phyloP scores from a whole-genome alignment of 2,329 filamentous ascomycete species.

The Fusarium pseudocircinatum region DNA sequence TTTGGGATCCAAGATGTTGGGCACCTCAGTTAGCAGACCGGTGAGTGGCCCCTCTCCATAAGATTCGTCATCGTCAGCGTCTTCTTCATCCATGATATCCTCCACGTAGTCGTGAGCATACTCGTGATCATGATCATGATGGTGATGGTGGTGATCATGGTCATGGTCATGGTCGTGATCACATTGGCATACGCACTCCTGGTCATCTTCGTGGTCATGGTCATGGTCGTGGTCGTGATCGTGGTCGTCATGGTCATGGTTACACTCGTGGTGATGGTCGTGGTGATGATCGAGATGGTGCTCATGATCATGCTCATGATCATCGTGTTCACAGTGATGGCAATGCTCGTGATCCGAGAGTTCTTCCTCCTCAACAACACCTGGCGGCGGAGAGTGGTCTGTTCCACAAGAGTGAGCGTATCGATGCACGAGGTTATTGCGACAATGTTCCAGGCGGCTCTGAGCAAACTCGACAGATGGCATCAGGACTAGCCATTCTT shows the following conservation, averaged over 20 bases:
- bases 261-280: slow-evolving; percentile 47
- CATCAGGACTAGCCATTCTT: slow-evolving; percentile 67
- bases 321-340: slow-evolving; percentile 45
- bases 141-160: slow-evolving; percentile 34
- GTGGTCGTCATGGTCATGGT: slow-evolving; percentile 38
- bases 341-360: slow-evolving; percentile 52
- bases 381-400: slow-evolving; percentile 51
- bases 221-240: slow-evolving; percentile 38
- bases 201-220: slow-evolving; percentile 46
- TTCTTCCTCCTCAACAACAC: slow-evolving; percentile 51
- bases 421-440: slow-evolving; percentile 66
- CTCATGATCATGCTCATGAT: slow-evolving; percentile 11
- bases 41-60: slow-evolving; percentile 81
- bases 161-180: slow-evolving; percentile 41
- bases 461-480: slow-evolving; percentile 69
- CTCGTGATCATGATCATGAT: slow-evolving; percentile 51
- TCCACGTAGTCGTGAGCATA: slow-evolving; percentile 59
- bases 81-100: slow-evolving; percentile 72
- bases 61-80: slow-evolving; percentile 79
- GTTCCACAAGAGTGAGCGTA: slow-evolving; percentile 59
- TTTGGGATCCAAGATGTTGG: slow-evolving; percentile 90
- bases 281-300: slow-evolving; percentile 34
- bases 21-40: slow-evolving; percentile 90
- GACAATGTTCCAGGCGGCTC: slow-evolving; percentile 66
- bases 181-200: slow-evolving; percentile 50